phyloP scores from a whole-genome alignment of 2,329 filamentous ascomycete species.

The Diaporthe sp. region DNA sequence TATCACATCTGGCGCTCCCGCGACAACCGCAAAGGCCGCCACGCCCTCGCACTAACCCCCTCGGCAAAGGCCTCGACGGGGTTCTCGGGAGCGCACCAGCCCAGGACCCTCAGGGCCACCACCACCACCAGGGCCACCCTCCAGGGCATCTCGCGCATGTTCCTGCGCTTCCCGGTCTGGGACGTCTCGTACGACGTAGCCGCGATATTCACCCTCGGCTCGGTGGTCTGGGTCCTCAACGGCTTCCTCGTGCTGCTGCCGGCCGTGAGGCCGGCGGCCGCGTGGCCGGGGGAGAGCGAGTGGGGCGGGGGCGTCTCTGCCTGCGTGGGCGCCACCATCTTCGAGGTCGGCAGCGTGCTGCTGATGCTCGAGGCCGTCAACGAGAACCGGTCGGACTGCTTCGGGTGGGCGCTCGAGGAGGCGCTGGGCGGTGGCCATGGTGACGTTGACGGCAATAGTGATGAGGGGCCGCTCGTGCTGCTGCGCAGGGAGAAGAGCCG shows the following conservation, averaged over 20 bases:
- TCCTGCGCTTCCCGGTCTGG: constrained; percentile 55
- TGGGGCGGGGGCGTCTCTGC: constrained; percentile 73
- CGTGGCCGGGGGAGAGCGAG: constrained; percentile 67
- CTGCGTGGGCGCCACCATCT: constrained; percentile 77
- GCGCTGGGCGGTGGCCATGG: constrained; percentile 54
- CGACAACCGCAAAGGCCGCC: constrained; percentile 60
- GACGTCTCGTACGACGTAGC: constrained; percentile 60
- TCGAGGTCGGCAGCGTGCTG: constrained; percentile 74
- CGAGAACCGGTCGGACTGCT: constrained; percentile 74
- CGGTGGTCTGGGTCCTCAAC: constrained; percentile 69
- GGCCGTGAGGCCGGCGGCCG: constrained; percentile 62
- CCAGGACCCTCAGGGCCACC: constrained; percentile 43
- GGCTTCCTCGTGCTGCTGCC: constrained; percentile 76
- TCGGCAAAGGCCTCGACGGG: constrained; percentile 1
- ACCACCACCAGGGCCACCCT: constrained; percentile 47
- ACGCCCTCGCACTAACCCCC: constrained; percentile 49
- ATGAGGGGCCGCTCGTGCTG: constrained; percentile 24
- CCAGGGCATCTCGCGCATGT: constrained; percentile 53
- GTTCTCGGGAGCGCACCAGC: neutral
- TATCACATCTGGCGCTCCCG: constrained; percentile 58
- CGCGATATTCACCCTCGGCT: constrained; percentile 55
- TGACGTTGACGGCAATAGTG: constrained; percentile 21
- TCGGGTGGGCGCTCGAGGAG: constrained; percentile 76
- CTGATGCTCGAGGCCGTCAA: constrained; percentile 79
- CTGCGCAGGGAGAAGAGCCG: constrained; percentile 22